phyloP scores from a whole-genome alignment of 2,329 filamentous ascomycete species.

The Phyllachora maydis region DNA sequence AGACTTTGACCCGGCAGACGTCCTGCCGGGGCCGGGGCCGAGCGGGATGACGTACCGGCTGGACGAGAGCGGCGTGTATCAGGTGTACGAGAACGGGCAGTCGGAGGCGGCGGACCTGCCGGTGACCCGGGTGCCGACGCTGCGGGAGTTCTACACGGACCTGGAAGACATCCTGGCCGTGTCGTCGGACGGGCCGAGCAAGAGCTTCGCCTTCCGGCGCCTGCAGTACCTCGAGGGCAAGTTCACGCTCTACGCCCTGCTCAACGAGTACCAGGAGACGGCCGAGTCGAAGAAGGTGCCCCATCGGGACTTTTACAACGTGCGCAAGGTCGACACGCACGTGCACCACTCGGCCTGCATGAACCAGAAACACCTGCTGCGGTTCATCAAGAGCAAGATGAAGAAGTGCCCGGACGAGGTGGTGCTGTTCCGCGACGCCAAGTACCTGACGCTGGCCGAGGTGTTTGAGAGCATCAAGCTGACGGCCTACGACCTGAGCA shows the following conservation, averaged over 20 bases:
- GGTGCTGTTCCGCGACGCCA: conserved; percentile 80
- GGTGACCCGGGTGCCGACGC: conserved; percentile 67
- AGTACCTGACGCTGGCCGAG: conserved; percentile 73
- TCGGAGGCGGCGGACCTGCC: conserved; percentile 43
- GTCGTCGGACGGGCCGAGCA: conserved; percentile 90
- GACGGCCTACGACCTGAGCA: conserved; percentile 92
- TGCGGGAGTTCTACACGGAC: conserved; percentile 92
- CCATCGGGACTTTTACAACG: conserved; percentile 97
- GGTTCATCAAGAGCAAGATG: conserved; percentile 99
- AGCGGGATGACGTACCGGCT: conserved; percentile 58
- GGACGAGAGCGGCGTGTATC: conserved; percentile 73
- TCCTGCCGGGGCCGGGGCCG: conserved; percentile 50
- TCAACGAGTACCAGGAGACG: conserved; percentile 96
- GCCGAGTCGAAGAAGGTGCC: conserved; percentile 96
- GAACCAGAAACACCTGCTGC: conserved; percentile 96
- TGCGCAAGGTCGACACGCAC: conserved; percentile 95
- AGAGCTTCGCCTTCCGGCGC: conserved; percentile 89
- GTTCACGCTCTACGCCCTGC: conserved; percentile 79
- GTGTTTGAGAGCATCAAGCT: conserved; percentile 96
- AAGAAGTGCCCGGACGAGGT: conserved; percentile 93
- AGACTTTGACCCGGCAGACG: conserved; percentile 69
- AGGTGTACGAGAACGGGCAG: conserved; percentile 60
- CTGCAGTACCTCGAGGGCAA: conserved; percentile 93
- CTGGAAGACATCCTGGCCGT: conserved; percentile 69
- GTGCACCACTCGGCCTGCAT: conserved; percentile 98